Base-by-base conservation (phyloP, 2,329 filamentous ascomycete species). In the Pseudocercospora pini-densiflorae region DNA sequence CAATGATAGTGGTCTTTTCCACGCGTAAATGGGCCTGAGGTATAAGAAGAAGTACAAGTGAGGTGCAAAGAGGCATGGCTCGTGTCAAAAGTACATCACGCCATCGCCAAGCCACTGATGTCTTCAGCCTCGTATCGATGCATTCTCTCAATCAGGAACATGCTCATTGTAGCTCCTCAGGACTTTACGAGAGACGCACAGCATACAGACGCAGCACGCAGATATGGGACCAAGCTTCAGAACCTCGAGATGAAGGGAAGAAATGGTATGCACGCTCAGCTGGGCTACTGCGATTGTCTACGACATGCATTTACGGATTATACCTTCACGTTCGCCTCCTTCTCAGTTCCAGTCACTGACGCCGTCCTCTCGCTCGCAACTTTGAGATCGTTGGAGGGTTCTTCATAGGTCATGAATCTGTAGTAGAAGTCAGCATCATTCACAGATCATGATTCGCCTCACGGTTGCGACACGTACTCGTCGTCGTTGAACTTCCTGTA, bases 401-500 rank as follows among this genome's bases (percentile, higher is more conserved):
- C 51, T 19, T 63, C 61, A 47, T 57, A 29, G 5, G 51, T 63
- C 61, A 63, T 63, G 31, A 63, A 54, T 10, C 45, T 49, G 19
- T 3, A 49, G 10, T 6, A 10, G 24, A 9, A 10, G 45, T 49
- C 45, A 49, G 45, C 6, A 16, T n/a, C 6, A 1, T 24, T 49
- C 3, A 10, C 16, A 49, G 10, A 21, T 24, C 2, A 7, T 14
- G 8, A 2, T 14, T 12, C 7, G 16, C 14, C 45, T 2, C 4
- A 10, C 2, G 45, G 1, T 14, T 19, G 12, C 4, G 2, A 19
- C 24, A 49, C 45, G 23, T 49, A 74, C 61, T 71, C 73, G 60
- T 72, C 73, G 47, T 76, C 68, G 69, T 78, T 74, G 27, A 85
- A 72, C 55, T 80, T 71, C 51, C 75, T 79, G 68, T 85, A 84